Percentiles rank a stretch among this genome's conserved stretches.
Evolutionary conservation across 2,329 filamentous ascomycete genomes (phyloP).

Genomic region (Trichoderma sp.): DNA sequence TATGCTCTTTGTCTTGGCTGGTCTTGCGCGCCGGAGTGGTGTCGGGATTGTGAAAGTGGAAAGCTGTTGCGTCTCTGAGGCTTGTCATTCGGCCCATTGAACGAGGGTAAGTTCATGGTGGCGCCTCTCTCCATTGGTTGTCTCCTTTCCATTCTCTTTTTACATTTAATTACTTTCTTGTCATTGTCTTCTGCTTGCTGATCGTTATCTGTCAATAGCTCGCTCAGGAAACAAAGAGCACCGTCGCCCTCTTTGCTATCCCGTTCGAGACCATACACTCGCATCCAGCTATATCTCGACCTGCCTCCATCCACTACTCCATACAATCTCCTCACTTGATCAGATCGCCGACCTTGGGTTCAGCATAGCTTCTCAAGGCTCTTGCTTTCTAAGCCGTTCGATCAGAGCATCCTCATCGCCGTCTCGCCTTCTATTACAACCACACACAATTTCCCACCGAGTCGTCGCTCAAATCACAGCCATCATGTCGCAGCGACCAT

Average conservation of each 20-base stretch:
- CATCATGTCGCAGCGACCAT: slow-evolving; percentile 50
- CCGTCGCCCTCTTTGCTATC: background rate
- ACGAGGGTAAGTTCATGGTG: slow-evolving; percentile 2
- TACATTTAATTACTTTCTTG: no score
- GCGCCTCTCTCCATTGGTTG: background rate
- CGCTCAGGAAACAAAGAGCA: background rate
- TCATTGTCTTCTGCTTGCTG: background rate
- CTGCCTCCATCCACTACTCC: background rate
- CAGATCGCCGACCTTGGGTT: background rate
- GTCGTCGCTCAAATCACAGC: background rate
- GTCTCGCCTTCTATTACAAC: background rate
- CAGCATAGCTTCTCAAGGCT: background rate
- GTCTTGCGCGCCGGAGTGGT: background rate
- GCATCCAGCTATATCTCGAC: background rate
- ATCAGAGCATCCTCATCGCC: background rate
- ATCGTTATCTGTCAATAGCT: background rate
- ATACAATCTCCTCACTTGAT: background rate
- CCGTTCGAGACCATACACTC: background rate
- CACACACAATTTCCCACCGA: background rate
- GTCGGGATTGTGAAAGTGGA: slow-evolving; percentile 2
- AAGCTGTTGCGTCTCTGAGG: background rate
- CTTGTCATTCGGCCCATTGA: background rate
- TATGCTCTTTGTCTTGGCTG: background rate
- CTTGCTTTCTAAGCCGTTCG: background rate
- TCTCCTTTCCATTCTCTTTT: background rate